Conservation (phyloP, 805 yeast genomes). For the Pichia rugopelliculosa region DNA sequence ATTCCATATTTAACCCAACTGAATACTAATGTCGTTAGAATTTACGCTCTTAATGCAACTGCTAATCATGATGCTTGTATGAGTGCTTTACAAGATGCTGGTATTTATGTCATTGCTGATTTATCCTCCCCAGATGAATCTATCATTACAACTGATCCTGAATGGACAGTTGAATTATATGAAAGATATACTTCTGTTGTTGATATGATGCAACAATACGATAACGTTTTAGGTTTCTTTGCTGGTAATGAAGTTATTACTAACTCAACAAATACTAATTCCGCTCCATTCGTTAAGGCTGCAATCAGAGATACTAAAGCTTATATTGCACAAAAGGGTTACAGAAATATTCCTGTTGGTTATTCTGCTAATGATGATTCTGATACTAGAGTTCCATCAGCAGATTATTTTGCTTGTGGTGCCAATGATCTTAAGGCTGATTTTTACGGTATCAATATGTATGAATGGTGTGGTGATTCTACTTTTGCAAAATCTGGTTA, state of each 20-base stretch:
- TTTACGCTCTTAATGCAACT: conserved; percentile 74
- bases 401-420: conserved; percentile 85
- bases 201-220: conserved; percentile 68
- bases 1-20: conserved; percentile 65
- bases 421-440: conserved; percentile 56
- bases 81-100: conserved; percentile 68
- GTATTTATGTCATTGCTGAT: conserved; percentile 88
- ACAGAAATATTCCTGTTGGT: conserved; percentile 86
- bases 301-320: conserved; percentile 84
- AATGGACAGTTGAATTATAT: conserved; percentile 67
- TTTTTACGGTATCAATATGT: conserved; percentile 80
- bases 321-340: conserved; percentile 58
- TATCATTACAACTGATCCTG: conserved; percentile 68
- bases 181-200: conserved; percentile 76
- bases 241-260: conserved; percentile 98
- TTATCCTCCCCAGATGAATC: conserved; percentile 79
- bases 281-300: conserved; percentile 94
- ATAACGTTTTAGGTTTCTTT: conserved; percentile 85
- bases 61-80: conserved; percentile 72
- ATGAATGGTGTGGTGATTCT: conserved; percentile 79
- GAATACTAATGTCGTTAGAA: conserved; percentile 73
- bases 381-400: conserved; percentile 68
- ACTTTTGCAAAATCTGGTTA: conserved; percentile 60
- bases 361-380: conserved; percentile 88
- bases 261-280: conserved; percentile 71